Evolutionary conservation across 352 stramenopile genomes (phyloP), one percentile per base, ranked within the genome.

Genomic region (Globisporangium canariense): DNA sequence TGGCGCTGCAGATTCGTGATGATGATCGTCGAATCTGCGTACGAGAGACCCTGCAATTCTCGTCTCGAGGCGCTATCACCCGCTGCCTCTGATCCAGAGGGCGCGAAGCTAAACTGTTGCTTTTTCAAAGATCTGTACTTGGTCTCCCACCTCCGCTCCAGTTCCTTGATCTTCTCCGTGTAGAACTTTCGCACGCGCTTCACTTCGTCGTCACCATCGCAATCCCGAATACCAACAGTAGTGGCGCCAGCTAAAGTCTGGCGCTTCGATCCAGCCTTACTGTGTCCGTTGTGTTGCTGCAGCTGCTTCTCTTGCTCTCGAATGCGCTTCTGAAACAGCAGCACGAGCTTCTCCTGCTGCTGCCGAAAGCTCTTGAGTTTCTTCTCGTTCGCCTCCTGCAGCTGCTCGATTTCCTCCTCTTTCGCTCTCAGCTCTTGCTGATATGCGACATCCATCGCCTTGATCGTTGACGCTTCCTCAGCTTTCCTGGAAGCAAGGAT

Each of bases 341-440:
- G 58, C 10, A 94, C 62, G 3, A 96, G 59, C 30, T 82, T 87
- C 43, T 96, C 83, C 58, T 94, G 85, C 57, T 93, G 87, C 50
- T 94, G 87, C 0, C 85, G 81, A 68, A 93, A 93, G 22, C 76
- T 80, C 18, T 73, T 71, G 16, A 94, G 62, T 58, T 81, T 90
- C 22, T 66, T 79, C 55, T 91, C 81, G 53, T 81, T 80, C 6
- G 66, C 25, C 30, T 75, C 62, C n/a, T 91, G 73, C 14, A 77
- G 51, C 53, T 74, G 58, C 32, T 89, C 78, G 30, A 92, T 61
- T 40, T 94, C 77, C 2, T 68, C 62, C 16, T 76, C 67, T 43
- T 90, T 55, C 10, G 69, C 71, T 25, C 63, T 57, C 18, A 95
- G 11, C 41, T 86, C 72, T 10, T 70, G 59, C 30, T 81, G 45